Evolutionary conservation across 768 basidiomycete genomes (phyloP).

Genomic region (Ramaria sp.): DNA sequence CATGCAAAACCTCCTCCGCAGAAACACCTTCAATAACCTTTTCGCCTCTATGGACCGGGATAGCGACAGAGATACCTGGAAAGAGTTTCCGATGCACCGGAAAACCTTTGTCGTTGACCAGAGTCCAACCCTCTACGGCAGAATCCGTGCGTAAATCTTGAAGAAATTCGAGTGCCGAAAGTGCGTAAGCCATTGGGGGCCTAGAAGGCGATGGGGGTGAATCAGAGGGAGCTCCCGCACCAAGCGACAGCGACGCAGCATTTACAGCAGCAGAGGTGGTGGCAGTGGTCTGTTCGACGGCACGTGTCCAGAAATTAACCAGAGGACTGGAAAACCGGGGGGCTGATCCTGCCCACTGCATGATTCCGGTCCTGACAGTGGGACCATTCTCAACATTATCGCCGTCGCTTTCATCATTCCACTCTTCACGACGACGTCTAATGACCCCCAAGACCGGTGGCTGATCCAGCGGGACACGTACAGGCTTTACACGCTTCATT

Average conservation of each 20-base stretch:
- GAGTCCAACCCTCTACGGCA: constrained; percentile 55
- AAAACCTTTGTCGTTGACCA: constrained; percentile 67
- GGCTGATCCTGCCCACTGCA: constrained; percentile 40
- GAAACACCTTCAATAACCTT: constrained; percentile 91
- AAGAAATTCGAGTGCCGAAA: constrained; percentile 75
- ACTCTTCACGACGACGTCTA: constrained; percentile 58
- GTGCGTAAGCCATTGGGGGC: constrained; percentile 66
- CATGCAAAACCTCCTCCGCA: constrained; percentile 78
- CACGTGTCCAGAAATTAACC: constrained; percentile 60
- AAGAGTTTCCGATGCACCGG: constrained; percentile 67
- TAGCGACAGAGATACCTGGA: constrained; percentile 64
- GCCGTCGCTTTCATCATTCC: constrained; percentile 44
- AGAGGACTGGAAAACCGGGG: constrained; percentile 64
- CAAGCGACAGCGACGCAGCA: constrained; percentile 46
- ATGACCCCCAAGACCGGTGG: constrained; percentile 72
- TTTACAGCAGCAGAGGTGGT: constrained; percentile 74
- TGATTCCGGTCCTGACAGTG: constrained; percentile 3
- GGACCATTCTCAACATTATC: not conserved
- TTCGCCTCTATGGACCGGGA: constrained; percentile 80
- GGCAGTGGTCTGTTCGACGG: constrained; percentile 60
- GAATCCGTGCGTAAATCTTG: constrained; percentile 56
- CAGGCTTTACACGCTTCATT: constrained; percentile 79
- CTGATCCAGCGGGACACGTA: constrained; percentile 85
- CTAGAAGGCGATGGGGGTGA: constrained; percentile 42
- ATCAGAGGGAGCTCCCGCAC: constrained; percentile 24